Conservation (phyloP, 495 filamentous ascomycete species). For the Gamarada debralockiae region DNA sequence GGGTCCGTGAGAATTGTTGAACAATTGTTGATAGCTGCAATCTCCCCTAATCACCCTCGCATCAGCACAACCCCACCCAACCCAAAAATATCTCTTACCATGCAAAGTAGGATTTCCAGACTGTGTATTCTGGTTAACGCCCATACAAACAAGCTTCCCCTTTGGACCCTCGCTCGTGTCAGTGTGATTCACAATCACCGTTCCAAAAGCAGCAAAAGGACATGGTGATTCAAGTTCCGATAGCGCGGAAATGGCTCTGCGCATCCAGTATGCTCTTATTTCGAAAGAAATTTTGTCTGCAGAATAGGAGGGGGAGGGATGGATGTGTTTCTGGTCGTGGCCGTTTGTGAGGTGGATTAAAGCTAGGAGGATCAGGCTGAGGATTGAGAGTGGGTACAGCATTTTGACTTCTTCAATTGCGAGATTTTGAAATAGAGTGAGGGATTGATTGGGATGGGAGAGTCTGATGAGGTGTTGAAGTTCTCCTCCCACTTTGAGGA, state of each 20-base stretch:
- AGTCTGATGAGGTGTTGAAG: neutral
- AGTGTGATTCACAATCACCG: slow-evolving; percentile 52
- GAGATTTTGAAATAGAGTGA: too few species aligned
- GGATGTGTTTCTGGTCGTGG: neutral
- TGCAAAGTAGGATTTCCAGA: slow-evolving; percentile 47
- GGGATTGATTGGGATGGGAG: too few species aligned
- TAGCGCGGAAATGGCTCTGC: slow-evolving; percentile 42
- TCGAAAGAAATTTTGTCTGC: slow-evolving; percentile 32
- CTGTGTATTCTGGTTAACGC: slow-evolving; percentile 34
- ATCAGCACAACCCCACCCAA: neutral
- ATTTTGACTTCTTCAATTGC: slow-evolving; percentile 6
- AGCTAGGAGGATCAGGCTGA: slow-evolving; percentile 15
- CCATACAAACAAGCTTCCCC: slow-evolving; percentile 44
- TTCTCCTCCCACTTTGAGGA: too few species aligned
- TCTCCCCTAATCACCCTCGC: slow-evolving; percentile 36
- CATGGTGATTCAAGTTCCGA: slow-evolving; percentile 36
- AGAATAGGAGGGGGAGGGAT: slow-evolving; percentile 3
- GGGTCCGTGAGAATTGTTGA: slow-evolving; percentile 42
- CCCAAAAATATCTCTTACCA: slow-evolving; percentile 25
- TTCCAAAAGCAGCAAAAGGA: slow-evolving; percentile 46
- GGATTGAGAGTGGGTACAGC: slow-evolving; percentile 21
- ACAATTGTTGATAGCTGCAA: slow-evolving; percentile 50
- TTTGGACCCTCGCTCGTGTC: slow-evolving; percentile 19
- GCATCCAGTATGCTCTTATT: slow-evolving; percentile 45
- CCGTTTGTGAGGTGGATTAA: slow-evolving; percentile 18